phyloP scores from a whole-genome alignment of 257 asterid genomes.

The Fraxinus anomala region DNA sequence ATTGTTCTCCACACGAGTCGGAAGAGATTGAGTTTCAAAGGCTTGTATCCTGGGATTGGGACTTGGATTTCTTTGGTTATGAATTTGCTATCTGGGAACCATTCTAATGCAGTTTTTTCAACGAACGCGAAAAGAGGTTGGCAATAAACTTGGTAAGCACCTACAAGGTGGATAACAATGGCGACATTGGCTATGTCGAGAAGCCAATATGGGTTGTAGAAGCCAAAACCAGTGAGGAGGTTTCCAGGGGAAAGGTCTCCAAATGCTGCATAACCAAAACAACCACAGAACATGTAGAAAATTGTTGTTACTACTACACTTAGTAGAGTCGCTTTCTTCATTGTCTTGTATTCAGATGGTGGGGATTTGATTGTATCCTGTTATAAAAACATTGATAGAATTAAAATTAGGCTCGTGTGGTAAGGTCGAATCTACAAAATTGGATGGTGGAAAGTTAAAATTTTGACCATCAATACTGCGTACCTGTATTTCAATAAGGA shows the following conservation, averaged over 20 bases:
- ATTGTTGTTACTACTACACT: constrained; percentile 73
- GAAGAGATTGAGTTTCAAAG: constrained; percentile 52
- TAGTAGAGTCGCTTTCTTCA: constrained; percentile 70
- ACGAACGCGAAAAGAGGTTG: constrained; percentile 84
- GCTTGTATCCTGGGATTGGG: constrained; percentile 48
- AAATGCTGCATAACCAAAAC: constrained; percentile 89
- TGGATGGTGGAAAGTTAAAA: background rate
- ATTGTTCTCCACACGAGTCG: constrained; percentile 66
- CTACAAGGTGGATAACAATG: constrained; percentile 74
- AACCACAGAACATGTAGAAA: constrained; percentile 93
- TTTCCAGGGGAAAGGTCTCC: constrained; percentile 88
- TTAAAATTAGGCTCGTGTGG: background rate
- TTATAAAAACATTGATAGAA: background rate
- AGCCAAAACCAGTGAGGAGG: constrained; percentile 85
- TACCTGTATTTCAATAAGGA: constrained; percentile 47
- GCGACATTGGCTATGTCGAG: constrained; percentile 82
- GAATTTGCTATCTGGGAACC: constrained; percentile 54
- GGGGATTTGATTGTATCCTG: constrained; percentile 84
- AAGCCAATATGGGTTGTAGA: constrained; percentile 86
- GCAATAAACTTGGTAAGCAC: constrained; percentile 89
- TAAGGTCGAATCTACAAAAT: background rate
- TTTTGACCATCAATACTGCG: too few relatives aligned
- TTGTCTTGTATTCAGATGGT: constrained; percentile 73
- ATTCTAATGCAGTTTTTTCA: constrained; percentile 51
- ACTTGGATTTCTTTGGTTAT: constrained; percentile 48